Conservation (phyloP, 2,329 filamentous ascomycete genomes). For the Davidsoniella neocaledoniae region DNA sequence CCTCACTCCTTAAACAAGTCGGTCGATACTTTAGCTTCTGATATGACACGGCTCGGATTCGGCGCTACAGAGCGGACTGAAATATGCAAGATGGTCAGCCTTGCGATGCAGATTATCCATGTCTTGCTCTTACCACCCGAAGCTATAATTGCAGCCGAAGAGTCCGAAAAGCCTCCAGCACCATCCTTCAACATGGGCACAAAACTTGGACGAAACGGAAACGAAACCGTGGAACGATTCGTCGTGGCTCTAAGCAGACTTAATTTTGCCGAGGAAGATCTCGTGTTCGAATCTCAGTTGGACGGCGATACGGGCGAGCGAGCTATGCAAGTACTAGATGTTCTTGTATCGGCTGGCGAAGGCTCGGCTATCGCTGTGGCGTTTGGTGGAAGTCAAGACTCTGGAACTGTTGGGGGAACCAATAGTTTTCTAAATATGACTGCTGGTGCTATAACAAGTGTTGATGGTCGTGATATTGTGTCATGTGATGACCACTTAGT, state of each 20-base stretch:
- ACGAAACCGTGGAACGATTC: constrained; percentile 66
- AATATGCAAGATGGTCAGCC: constrained; percentile 11
- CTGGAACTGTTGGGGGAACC: not conserved
- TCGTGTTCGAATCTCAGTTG: constrained; percentile 60
- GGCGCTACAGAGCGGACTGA: not conserved
- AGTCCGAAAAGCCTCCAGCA: constrained; percentile 9
- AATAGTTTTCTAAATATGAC: not conserved
- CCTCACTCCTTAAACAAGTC: too few relatives aligned
- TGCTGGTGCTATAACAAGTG: too few relatives aligned
- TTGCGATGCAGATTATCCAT: constrained; percentile 15
- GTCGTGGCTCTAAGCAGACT: constrained; percentile 64
- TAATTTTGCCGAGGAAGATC: constrained; percentile 66
- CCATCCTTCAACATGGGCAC: constrained; percentile 6
- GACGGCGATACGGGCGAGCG: constrained; percentile 63
- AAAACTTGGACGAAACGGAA: not conserved
- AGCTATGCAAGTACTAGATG: constrained; percentile 67
- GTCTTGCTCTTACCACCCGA: not conserved
- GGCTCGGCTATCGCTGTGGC: constrained; percentile 28
- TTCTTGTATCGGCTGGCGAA: constrained; percentile 61
- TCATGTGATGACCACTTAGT: too few relatives aligned
- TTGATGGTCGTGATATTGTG: too few relatives aligned
- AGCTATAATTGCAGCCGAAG: too few relatives aligned
- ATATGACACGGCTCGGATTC: constrained; percentile 18
- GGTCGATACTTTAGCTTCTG: not conserved
- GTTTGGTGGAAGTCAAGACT: constrained; percentile 16